Evolutionary conservation across 805 yeast genomes (phyloP).

Genomic region (Candida jianshihensis): DNA sequence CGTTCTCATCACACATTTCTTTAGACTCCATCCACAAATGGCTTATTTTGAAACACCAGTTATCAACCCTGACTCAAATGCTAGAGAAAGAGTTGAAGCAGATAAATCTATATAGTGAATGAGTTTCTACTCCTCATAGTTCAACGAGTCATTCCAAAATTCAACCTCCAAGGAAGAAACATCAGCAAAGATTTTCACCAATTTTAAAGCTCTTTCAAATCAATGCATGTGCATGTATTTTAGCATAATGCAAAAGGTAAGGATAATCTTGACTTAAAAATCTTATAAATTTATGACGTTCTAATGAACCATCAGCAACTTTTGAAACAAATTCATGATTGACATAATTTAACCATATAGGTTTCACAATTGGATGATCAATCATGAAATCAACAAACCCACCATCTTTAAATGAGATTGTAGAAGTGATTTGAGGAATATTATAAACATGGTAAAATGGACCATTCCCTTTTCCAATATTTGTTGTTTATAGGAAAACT

Average conservation of each 20-base stretch:
- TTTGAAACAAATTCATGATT: slow-evolving; percentile 55
- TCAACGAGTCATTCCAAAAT: slow-evolving; percentile 37
- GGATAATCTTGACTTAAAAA: slow-evolving; percentile 56
- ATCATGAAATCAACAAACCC: slow-evolving; percentile 43
- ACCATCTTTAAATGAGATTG: slow-evolving; percentile 12
- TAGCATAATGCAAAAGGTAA: slow-evolving; percentile 62
- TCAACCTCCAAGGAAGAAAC: slow-evolving; percentile 51
- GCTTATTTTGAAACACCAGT: too few relatives aligned
- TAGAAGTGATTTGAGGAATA: slow-evolving; percentile 13
- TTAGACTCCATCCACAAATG: too few relatives aligned
- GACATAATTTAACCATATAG: slow-evolving; percentile 51
- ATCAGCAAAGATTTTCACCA: slow-evolving; percentile 51
- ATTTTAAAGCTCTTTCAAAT: slow-evolving; percentile 45
- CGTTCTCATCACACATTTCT: too few relatives aligned
- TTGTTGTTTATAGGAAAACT: too few relatives aligned
- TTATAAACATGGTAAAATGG: slow-evolving; percentile 65
- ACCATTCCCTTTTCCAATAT: slow-evolving; percentile 53
- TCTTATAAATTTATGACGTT: slow-evolving; percentile 42
- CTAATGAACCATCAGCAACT: slow-evolving; percentile 46
- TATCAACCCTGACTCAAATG: too few relatives aligned
- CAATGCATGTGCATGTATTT: slow-evolving; percentile 57
- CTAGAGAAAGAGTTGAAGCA: too few relatives aligned
- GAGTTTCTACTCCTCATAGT: slow-evolving; percentile 4
- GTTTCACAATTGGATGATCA: slow-evolving; percentile 46
- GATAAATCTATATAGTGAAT: slow-evolving; percentile 5